Evolutionary conservation across 1,284 basidiomycete genomes (phyloP), one percentile per base, ranked within the genome.

Genomic region (Retiboletus flavoniger): DNA sequence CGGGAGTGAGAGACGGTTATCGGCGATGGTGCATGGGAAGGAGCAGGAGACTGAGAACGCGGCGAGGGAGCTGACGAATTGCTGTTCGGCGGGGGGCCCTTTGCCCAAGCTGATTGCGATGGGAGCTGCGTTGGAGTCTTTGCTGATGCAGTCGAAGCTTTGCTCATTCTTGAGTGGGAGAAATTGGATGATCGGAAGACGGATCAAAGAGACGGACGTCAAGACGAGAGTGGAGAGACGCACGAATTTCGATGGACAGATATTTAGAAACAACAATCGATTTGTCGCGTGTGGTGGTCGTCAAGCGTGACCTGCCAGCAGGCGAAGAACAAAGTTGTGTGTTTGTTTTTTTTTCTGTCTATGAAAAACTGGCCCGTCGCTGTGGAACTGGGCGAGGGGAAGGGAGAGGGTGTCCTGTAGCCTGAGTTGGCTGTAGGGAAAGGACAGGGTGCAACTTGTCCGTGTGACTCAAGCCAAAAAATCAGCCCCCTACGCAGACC

Each of bases 231-330:
- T 36, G 2, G 61, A 70, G 35, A 38, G 36, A 69, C 70, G 45
- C 28, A 69, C 70, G 70, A 72, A 76, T 74, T 76, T 74, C 66
- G 73, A 72, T 74, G 74, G 73, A 73, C 69, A 72, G 69, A 68
- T 69, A 65, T 64, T 68, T 73, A 58, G 67, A 59, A 70, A 67
- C 48, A 70, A 63, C 58, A 60, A 59, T 65, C 64, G 67, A 69
- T 72, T 75, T 78, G 72, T 79, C 77, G 82, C 78, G 82, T 76
- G 83, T 77, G 81, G 78, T 81, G 82, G 87, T 87, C 86, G 85
- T 87, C 79, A 87, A 82, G 79, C 82, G 80, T 82, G 87, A 90
- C 87, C 87, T 90, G 87, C 88, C 88, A 89, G 88, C 88, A 90
- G 88, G 87, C 84, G 80, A 81, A 76, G 79, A 69, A 68, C 58